A percentile compares a stretch with the other conserved stretches of the same genome.
These are phyloP conservation scores for Lagenaria siceraria DNA, from an alignment of 306 rosid species.

Conservation along the genomic window DNA sequence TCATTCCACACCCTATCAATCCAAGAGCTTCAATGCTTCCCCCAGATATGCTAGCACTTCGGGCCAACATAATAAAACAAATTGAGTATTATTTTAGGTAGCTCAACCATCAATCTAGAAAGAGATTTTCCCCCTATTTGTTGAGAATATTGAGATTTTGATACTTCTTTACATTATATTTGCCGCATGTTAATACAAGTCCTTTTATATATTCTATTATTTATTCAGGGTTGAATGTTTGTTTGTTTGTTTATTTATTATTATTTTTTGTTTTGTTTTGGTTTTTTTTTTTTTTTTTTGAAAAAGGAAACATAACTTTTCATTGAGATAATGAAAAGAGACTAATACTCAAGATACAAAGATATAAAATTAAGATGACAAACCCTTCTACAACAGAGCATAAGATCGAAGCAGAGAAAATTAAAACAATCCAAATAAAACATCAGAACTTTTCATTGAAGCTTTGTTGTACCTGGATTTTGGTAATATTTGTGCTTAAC, in stretches of 20 bases:
- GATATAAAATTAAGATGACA: no score
- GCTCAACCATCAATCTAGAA: constrained; percentile 11
- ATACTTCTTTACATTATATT: not conserved
- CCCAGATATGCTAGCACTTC: constrained; percentile 42
- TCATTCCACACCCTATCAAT: constrained; percentile 45
- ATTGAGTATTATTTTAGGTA: constrained; percentile 90
- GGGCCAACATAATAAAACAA: constrained; percentile 55
- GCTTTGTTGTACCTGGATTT: not conserved
- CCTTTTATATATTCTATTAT: not conserved
- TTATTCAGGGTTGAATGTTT: not conserved
- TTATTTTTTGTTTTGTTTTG: no score
- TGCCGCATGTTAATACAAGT: not conserved
- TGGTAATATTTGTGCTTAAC: not conserved
- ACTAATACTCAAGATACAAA: no score
- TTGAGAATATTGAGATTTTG: not conserved
- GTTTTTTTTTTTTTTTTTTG: no score
- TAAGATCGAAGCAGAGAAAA: no score
- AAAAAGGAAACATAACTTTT: no score
- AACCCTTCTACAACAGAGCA: no score
- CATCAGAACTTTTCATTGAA: not conserved
- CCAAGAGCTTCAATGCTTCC: constrained; percentile 32
- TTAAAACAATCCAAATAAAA: no score
- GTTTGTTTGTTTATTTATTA: not conserved
- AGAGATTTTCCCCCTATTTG: not conserved
- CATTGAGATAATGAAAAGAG: no score